Evolutionary conservation across 1,284 basidiomycete species (phyloP).

Genomic region (Dichomitus squalens): DNA sequence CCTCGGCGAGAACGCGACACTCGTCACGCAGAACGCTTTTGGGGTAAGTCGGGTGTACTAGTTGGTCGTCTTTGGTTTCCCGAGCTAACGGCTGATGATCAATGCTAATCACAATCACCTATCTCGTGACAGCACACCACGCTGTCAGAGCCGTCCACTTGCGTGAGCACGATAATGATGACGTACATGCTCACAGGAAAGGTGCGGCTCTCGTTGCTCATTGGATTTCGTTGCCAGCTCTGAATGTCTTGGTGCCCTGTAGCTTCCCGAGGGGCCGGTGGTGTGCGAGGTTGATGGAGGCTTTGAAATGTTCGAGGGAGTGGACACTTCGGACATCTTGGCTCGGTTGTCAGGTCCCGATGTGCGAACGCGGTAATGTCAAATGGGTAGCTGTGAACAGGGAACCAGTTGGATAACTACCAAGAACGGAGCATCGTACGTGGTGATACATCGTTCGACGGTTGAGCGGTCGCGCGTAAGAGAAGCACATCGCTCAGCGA

Average conservation of each 20-base stretch:
- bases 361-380: too few species aligned
- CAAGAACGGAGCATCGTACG: too few species aligned
- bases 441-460: too few species aligned
- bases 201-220: neutral
- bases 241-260: neutral
- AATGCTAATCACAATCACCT: too few species aligned
- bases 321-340: neutral
- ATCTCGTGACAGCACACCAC: neutral
- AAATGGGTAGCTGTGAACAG: too few species aligned
- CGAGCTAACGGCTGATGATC: neutral
- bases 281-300: slow-evolving; percentile 3
- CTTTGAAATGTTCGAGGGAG: neutral
- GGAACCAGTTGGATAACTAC: too few species aligned
- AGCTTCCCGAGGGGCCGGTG: neutral
- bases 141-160: neutral
- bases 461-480: too few species aligned
- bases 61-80: too few species aligned
- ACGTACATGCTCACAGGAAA: neutral
- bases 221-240: neutral
- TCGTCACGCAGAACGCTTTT: slow-evolving; percentile 25
- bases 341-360: too few species aligned
- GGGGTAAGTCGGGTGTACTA: slow-evolving; percentile 17
- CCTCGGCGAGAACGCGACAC: slow-evolving; percentile 18
- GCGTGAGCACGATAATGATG: neutral
- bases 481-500: too few species aligned